Evolutionary conservation across 129 eudicot species (phyloP).

Genomic region (Lactuca sativa): DNA sequence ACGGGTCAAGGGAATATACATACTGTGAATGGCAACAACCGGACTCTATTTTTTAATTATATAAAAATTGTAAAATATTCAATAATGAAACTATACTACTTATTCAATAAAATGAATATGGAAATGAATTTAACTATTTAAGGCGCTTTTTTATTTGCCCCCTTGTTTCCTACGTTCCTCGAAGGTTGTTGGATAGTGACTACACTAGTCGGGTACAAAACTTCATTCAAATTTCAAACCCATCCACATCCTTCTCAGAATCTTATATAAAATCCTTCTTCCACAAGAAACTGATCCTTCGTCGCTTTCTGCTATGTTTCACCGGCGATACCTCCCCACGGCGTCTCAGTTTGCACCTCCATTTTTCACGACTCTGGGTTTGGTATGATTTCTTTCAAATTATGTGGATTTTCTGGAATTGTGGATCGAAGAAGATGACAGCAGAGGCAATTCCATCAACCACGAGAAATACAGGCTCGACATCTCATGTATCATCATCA

Average conservation of each 20-base stretch:
- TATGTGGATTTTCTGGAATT: constrained; percentile 19
- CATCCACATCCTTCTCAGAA: constrained; percentile 1
- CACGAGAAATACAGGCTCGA: background rate
- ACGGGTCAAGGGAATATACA: too few species aligned
- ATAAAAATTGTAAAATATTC: too few species aligned
- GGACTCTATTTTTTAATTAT: too few species aligned
- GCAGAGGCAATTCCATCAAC: constrained; percentile 23
- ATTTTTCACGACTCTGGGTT: background rate
- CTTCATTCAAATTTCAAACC: background rate
- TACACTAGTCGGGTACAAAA: background rate
- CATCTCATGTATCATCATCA: constrained; percentile 17
- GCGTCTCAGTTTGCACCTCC: background rate
- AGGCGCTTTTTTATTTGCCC: background rate
- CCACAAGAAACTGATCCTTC: too few species aligned
- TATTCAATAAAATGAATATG: too few species aligned
- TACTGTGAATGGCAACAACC: too few species aligned
- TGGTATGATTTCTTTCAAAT: background rate
- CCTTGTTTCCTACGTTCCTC: background rate
- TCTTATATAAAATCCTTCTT: too few species aligned
- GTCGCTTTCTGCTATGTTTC: constrained; percentile 9
- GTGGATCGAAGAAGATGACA: constrained; percentile 45
- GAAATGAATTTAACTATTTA: too few species aligned
- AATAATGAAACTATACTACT: too few species aligned
- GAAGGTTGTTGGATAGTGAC: constrained; percentile 19
- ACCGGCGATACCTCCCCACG: background rate